Evolutionary conservation across 495 filamentous ascomycete genomes (phyloP).

Genomic region (Hyaloscypha finlandica): DNA sequence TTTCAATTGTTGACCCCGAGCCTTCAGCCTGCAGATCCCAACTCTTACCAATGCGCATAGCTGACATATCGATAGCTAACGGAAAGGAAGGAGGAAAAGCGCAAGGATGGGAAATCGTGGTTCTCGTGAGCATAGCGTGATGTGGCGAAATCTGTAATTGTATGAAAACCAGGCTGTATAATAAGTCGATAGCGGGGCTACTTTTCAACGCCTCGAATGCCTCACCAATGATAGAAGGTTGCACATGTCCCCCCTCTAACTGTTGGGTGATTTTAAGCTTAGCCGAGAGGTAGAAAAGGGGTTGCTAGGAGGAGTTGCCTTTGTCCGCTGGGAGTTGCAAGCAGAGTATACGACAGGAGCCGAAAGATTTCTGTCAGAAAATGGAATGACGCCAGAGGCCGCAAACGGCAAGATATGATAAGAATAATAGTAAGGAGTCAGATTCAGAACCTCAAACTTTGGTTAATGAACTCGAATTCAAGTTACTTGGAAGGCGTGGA

Average conservation of each 20-base stretch:
- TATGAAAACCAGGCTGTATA: not conserved
- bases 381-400: no score
- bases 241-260: not conserved
- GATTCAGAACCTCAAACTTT: not conserved
- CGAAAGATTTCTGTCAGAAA: not conserved
- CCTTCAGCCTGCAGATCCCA: not conserved
- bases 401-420: no score
- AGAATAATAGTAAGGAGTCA: not conserved
- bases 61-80: conserved; percentile 41
- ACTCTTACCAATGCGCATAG: not conserved
- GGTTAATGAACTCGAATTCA: not conserved
- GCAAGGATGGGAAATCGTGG: conserved; percentile 35
- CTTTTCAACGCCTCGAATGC: not conserved
- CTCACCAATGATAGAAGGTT: not conserved
- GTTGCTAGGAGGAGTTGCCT: not conserved
- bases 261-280: not conserved
- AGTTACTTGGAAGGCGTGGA: not conserved
- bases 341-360: not conserved
- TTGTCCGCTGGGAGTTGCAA: not conserved
- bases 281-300: not conserved
- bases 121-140: conserved; percentile 21
- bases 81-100: conserved; percentile 52
- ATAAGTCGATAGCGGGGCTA: not conserved
- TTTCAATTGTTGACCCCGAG: not conserved
- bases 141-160: not conserved